A percentile compares a stretch with the other conserved stretches of the same genome.
Conservation (phyloP, 2,329 filamentous ascomycete genomes). For the Reticulascus tulasneorum region DNA sequence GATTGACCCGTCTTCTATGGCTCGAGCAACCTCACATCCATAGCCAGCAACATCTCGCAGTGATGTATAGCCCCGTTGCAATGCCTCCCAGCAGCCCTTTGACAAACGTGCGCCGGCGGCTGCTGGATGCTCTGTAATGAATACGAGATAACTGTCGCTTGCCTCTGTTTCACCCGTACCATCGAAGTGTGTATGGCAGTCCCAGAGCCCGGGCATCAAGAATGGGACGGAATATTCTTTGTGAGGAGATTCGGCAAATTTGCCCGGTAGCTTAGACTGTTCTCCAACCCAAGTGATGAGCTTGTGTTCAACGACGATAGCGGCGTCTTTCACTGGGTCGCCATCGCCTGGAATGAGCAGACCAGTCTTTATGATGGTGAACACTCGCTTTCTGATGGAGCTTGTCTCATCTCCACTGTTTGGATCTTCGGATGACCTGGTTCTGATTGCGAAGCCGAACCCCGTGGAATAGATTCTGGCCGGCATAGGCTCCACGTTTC, state of each 20-base stretch:
- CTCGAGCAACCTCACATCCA: constrained; percentile 12
- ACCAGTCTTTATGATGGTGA: constrained; percentile 21
- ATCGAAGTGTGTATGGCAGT: constrained; percentile 45
- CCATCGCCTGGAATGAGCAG: constrained; percentile 44
- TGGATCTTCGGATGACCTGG: constrained; percentile 1
- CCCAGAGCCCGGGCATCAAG: constrained; percentile 50
- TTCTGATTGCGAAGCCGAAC: constrained; percentile 22
- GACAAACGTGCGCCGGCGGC: constrained; percentile 37
- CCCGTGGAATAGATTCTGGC: constrained; percentile 22
- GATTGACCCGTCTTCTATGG: constrained; percentile 30
- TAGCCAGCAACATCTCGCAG: constrained; percentile 40
- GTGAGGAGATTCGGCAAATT: constrained; percentile 24
- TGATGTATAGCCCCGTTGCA: constrained; percentile 46
- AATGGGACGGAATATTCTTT: constrained; percentile 32
- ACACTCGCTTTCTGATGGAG: constrained; percentile 21
- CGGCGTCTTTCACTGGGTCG: constrained; percentile 32
- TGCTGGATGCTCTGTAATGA: constrained; percentile 19
- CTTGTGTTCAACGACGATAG: constrained; percentile 33
- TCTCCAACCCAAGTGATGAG: constrained; percentile 37
- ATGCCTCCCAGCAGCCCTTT: constrained; percentile 32
- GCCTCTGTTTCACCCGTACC: constrained; percentile 24
- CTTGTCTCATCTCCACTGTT: background rate
- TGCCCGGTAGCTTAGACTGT: constrained; percentile 20
- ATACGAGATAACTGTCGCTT: constrained; percentile 6
- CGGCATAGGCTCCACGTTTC: no score